A percentile compares a stretch with the other conserved stretches of the same genome.
phyloP scores from a whole-genome alignment of 2,329 filamentous ascomycete genomes.

The Daldinia sp. region DNA sequence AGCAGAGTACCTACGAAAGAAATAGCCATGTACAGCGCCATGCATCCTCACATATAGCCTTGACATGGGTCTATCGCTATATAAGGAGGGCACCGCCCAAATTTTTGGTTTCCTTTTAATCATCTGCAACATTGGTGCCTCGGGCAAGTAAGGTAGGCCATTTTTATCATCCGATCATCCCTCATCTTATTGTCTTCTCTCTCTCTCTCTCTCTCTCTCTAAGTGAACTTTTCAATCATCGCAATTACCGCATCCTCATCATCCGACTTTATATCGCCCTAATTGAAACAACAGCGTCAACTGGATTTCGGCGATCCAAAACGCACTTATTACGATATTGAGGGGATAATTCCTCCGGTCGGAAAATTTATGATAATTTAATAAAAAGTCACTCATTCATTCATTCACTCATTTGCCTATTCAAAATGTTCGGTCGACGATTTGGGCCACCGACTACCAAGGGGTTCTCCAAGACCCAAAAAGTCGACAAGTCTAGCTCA shows the following conservation, averaged over 20 bases:
- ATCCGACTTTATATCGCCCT: not conserved
- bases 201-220: not conserved
- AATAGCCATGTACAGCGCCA: not conserved
- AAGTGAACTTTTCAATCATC: constrained; percentile 29
- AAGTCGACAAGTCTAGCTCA: constrained; percentile 62
- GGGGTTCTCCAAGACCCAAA: constrained; percentile 67
- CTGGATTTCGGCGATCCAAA: constrained; percentile 11
- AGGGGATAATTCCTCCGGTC: constrained; percentile 26
- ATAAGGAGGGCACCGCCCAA: constrained; percentile 40
- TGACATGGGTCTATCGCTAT: constrained; percentile 42
- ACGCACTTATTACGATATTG: constrained; percentile 25
- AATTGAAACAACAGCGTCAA: not conserved
- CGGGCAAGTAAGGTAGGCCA: constrained; percentile 48
- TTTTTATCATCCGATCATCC: constrained; percentile 24
- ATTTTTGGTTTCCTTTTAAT: constrained; percentile 39
- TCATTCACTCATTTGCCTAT: constrained; percentile 17
- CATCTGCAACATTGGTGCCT: constrained; percentile 39
- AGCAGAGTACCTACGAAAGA: not conserved
- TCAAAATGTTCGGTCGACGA: constrained; percentile 64
- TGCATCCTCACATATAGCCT: constrained; percentile 16
- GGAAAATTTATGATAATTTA: constrained; percentile 28
- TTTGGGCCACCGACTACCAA: constrained; percentile 59
- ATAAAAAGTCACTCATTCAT: constrained; percentile 17
- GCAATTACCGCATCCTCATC: constrained; percentile 17
- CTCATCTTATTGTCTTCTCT: constrained; percentile 41